Evolutionary conservation across 257 asterid genomes (phyloP), one percentile per base, ranked within the genome.

Genomic region (Fraxinus quadrangulata): DNA sequence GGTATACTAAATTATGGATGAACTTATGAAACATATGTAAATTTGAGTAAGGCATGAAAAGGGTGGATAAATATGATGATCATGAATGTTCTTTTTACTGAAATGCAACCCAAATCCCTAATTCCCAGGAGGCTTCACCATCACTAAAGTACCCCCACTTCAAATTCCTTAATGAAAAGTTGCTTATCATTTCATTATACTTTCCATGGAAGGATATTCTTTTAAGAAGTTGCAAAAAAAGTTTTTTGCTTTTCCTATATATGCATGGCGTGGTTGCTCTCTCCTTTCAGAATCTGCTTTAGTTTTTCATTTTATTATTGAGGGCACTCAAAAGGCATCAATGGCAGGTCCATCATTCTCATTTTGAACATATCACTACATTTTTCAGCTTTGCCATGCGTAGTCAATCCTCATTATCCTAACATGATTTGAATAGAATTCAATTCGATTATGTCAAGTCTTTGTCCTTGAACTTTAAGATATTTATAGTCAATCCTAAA

Each of bases 111-210:
- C 81, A 84, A 82, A 88, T 83, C 86, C 85, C 94, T 78, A 68
- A 86, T 85, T 91, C 88, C 84, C 33, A 87, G 91, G 92, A 83
- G 90, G 83, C 97, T 89, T 91, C 84, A 74, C 80, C 63, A 67
- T 84, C 70, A 88, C 98, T 88, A 89, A 90, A 89, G 94, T 82
- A 49, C 23, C 34, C 70, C 82, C 79, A 83, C 80, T 11, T 83
- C 26, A 68, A 83, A 70, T 85, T 88, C 89, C 92, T 75, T 78
- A 67, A 82, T 85, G 71, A 80, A 91, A 91, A 90, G 94, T 85
- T 87, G 82, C 86, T 82, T 84, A 88, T 89, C 88, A 89, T 88
- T 80, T 89, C 88, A 89, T 88, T 80, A 81, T 75, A 83, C 95
- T 89, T 89, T 91, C 81, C 85, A 76, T 83, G 83, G 80, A 85